Evolutionary conservation across 495 filamentous ascomycete species (phyloP).

Genomic region (Polyplosphaeria fusca): DNA sequence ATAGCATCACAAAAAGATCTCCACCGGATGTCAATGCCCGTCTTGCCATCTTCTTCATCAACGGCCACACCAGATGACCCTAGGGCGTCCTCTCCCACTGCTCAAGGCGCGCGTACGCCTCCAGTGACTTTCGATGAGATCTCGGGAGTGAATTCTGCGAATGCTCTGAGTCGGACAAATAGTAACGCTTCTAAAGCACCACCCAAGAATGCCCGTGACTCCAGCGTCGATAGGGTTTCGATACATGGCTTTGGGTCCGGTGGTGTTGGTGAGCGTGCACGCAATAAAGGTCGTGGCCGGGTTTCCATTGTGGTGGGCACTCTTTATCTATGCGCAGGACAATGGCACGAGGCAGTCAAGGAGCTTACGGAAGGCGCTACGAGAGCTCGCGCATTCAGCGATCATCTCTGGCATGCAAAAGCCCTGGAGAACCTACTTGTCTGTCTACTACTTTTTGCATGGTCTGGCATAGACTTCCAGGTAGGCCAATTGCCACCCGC

Average conservation of each 20-base stretch:
- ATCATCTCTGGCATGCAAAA: constrained; percentile 96
- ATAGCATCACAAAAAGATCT: constrained; percentile 48
- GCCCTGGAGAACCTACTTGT: constrained; percentile 83
- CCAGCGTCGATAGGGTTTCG: constrained; percentile 75
- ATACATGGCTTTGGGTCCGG: constrained; percentile 79
- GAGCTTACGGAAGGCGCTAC: constrained; percentile 78
- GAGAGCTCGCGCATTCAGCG: constrained; percentile 73
- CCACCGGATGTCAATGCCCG: constrained; percentile 78
- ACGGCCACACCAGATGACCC: constrained; percentile 52
- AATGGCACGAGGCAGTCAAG: constrained; percentile 84
- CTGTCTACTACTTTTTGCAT: constrained; percentile 77
- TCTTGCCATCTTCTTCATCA: constrained; percentile 46
- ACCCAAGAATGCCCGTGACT: constrained; percentile 34
- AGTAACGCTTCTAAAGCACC: constrained; percentile 31
- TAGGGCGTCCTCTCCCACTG: constrained; percentile 46
- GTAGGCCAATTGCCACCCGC: constrained; percentile 45
- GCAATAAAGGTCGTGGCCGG: constrained; percentile 79
- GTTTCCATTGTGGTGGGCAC: constrained; percentile 78
- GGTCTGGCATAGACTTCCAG: constrained; percentile 82
- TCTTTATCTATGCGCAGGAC: constrained; percentile 80
- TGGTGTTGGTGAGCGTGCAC: constrained; percentile 66
- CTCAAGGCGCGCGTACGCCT: constrained; percentile 49
- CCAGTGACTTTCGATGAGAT: constrained; percentile 74
- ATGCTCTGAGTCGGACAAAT: constrained; percentile 16
- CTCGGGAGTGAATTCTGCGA: constrained; percentile 40